Evolutionary conservation across 2,329 filamentous ascomycete genomes (phyloP).

Genomic region (Fusarium compactum): DNA sequence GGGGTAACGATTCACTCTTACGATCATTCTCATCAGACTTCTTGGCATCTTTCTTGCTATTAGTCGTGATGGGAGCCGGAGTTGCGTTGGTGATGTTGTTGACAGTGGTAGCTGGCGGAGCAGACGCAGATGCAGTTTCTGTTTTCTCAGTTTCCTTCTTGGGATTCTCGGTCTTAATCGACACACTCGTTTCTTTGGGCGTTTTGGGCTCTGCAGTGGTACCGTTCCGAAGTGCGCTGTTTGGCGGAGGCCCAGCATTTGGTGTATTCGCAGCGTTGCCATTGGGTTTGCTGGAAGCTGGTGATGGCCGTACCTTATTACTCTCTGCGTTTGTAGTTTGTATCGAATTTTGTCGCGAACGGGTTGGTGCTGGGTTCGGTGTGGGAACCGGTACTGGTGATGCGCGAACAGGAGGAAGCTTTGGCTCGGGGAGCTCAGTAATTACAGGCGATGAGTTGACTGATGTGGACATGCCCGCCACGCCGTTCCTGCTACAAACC

Average conservation of each 20-base stretch:
- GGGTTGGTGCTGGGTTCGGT: conserved; percentile 74
- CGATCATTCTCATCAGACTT: conserved; percentile 54
- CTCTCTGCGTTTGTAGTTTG: conserved; percentile 67
- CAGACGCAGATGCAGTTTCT: conserved; percentile 42
- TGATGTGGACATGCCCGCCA: conserved; percentile 72
- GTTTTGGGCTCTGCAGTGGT: conserved; percentile 60
- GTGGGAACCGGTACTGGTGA: conserved; percentile 71
- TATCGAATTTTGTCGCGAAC: conserved; percentile 80
- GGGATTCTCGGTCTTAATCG: conserved; percentile 49
- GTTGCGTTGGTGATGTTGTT: conserved; percentile 1
- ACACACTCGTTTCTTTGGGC: conserved; percentile 60
- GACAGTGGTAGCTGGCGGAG: conserved; percentile 44
- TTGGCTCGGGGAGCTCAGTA: conserved; percentile 73
- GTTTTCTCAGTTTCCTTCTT: conserved; percentile 52
- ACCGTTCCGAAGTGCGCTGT: conserved; percentile 47
- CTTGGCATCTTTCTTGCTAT: conserved; percentile 60
- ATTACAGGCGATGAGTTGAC: conserved; percentile 82
- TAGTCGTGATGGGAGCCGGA: conserved; percentile 11
- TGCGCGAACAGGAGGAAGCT: conserved; percentile 58
- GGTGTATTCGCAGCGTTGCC: conserved; percentile 57
- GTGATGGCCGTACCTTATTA: conserved; percentile 67
- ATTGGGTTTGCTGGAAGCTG: conserved; percentile 72
- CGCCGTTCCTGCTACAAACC: conserved; percentile 51
- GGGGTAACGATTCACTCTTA: conserved; percentile 61
- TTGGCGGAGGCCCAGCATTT: conserved; percentile 52